A percentile compares a stretch with the other conserved stretches of the same genome.
phyloP scores from a whole-genome alignment of 2,329 filamentous ascomycete species.

The Torrubiellomyces zombiae region DNA sequence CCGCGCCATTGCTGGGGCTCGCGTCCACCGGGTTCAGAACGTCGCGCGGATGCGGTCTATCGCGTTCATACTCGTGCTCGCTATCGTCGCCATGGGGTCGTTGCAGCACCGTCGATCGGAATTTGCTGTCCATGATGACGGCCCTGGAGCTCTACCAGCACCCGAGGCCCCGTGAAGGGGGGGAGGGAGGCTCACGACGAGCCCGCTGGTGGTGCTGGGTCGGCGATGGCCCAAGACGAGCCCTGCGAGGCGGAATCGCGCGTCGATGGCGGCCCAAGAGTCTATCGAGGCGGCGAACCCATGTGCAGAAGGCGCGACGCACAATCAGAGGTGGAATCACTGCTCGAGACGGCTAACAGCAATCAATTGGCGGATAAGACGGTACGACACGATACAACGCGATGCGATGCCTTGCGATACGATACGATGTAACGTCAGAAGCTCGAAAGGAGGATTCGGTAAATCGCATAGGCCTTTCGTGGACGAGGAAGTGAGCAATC shows the following conservation, averaged over 20 bases:
- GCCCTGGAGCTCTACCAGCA: too few relatives aligned
- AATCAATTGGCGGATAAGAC: too few relatives aligned
- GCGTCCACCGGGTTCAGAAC: slow-evolving; percentile 21
- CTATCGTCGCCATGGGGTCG: slow-evolving; percentile 24
- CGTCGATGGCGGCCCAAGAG: too few relatives aligned
- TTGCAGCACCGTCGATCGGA: slow-evolving; percentile 33
- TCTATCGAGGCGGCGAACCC: neutral
- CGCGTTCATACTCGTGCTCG: slow-evolving; percentile 18
- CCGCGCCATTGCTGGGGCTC: slow-evolving; percentile 3
- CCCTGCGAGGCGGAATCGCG: too few relatives aligned
- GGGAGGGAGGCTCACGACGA: too few relatives aligned
- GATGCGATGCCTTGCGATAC: neutral
- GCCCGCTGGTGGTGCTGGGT: too few relatives aligned
- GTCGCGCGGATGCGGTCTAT: slow-evolving; percentile 25
- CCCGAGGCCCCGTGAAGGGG: too few relatives aligned
- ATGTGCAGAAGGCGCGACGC: neutral
- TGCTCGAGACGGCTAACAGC: too few relatives aligned
- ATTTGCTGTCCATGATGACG: slow-evolving; percentile 27
- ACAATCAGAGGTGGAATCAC: neutral
- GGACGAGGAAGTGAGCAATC: too few relatives aligned
- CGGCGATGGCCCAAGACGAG: too few relatives aligned
- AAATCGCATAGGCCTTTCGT: slow-evolving; percentile 1
- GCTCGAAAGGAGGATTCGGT: neutral
- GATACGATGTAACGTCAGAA: neutral
- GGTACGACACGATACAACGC: too few relatives aligned